Conservation (phyloP, 352 stramenopile genomes). For the Porosira glacialis region DNA sequence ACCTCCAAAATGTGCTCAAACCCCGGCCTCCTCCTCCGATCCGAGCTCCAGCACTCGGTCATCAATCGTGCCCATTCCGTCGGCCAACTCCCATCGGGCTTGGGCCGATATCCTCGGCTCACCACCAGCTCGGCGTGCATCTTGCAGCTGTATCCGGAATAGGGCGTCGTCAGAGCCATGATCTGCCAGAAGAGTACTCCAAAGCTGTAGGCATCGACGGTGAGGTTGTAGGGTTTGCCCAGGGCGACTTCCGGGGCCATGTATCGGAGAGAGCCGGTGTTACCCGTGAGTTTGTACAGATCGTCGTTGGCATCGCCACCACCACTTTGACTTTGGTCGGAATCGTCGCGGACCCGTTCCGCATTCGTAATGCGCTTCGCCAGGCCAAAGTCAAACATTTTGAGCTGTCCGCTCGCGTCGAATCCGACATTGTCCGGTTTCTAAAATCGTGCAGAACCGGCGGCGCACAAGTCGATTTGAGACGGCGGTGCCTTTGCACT, state of each 20-base stretch:
- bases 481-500: too few species aligned
- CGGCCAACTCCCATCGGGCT: conserved; percentile 26
- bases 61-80: conserved; percentile 31
- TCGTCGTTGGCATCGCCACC: not conserved
- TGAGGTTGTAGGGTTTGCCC: conserved; percentile 88
- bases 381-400: conserved; percentile 40
- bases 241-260: conserved; percentile 84
- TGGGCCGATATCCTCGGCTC: conserved; percentile 18
- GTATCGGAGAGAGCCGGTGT: conserved; percentile 21
- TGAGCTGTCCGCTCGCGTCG: conserved; percentile 16
- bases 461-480: not conserved
- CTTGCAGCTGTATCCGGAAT: conserved; percentile 45
- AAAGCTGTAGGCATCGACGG: conserved; percentile 85
- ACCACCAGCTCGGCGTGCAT: conserved; percentile 31
- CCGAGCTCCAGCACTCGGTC: conserved; percentile 29
- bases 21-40: conserved; percentile 27
- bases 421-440: not conserved
- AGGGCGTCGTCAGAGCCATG: conserved; percentile 73
- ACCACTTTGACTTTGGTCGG: not conserved
- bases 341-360: not conserved
- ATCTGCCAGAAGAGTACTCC: conserved; percentile 83
- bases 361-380: conserved; percentile 10
- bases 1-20: conserved; percentile 29
- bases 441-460: not conserved
- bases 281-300: conserved; percentile 19